Percentiles rank a stretch among this genome's conserved stretches.
These are phyloP conservation scores for Saturnispora halmiae DNA, from an alignment of 805 yeast genomes.

Conservation along the genomic window DNA sequence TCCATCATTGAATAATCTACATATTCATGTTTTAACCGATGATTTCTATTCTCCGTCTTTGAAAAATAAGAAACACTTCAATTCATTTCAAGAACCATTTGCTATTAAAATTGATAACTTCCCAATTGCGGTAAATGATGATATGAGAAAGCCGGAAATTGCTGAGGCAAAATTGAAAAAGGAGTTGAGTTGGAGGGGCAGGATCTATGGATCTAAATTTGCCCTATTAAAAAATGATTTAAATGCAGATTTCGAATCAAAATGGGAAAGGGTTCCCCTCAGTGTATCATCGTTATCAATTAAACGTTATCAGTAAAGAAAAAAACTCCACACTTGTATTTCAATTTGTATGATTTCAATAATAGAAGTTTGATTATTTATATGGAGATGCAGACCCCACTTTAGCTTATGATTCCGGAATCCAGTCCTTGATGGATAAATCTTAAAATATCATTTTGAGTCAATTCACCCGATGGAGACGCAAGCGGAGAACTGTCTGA, in stretches of 20 bases:
- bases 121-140: constrained; percentile 35
- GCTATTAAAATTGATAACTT: constrained; percentile 48
- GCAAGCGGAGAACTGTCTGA: background rate
- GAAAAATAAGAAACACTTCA: constrained; percentile 59
- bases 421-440: constrained; percentile 39
- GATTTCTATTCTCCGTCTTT: constrained; percentile 49
- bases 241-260: background rate
- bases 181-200: constrained; percentile 34
- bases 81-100: constrained; percentile 59
- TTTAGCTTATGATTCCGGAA: constrained; percentile 12
- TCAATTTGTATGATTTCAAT: constrained; percentile 2
- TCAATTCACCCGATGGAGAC: constrained; percentile 17
- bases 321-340: background rate
- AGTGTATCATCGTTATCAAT: too few relatives aligned
- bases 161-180: constrained; percentile 15
- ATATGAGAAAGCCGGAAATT: constrained; percentile 31
- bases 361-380: background rate
- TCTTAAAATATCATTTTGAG: constrained; percentile 33
- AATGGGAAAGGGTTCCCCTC: constrained; percentile 6
- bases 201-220: constrained; percentile 3
- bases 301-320: too few relatives aligned
- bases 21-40: constrained; percentile 60
- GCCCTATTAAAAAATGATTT: constrained; percentile 1
- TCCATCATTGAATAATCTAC: constrained; percentile 64
- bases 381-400: constrained; percentile 4